A percentile compares a stretch with the other conserved stretches of the same genome.
These are phyloP conservation scores for Ceratobasidium sp. DNA, from an alignment of 1,284 basidiomycete genomes.

Conservation along the genomic window DNA sequence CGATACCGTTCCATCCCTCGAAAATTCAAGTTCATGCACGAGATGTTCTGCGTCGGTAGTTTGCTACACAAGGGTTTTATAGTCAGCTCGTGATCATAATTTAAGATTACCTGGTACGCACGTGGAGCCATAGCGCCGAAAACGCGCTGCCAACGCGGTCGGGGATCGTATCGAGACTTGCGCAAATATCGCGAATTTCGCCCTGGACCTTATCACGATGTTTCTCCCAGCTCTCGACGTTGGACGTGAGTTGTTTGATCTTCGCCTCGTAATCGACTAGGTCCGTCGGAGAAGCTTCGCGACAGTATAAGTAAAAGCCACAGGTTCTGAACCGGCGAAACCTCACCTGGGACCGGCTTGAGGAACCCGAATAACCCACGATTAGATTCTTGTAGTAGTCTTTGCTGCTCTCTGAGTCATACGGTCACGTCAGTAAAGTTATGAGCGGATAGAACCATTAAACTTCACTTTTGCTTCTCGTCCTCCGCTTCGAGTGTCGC, in stretches of 20 bases:
- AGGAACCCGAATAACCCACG: neutral
- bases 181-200: constrained; percentile 12
- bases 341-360: neutral
- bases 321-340: neutral
- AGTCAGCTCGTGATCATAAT: neutral
- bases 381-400: too few relatives aligned
- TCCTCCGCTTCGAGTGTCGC: constrained; percentile 6
- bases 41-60: constrained; percentile 2
- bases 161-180: constrained; percentile 15
- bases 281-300: neutral
- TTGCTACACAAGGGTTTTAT: neutral
- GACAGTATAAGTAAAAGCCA: too few relatives aligned
- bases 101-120: neutral
- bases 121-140: constrained; percentile 19
- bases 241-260: neutral
- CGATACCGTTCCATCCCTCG: constrained; percentile 1
- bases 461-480: neutral
- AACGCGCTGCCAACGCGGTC: constrained; percentile 26
- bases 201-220: neutral
- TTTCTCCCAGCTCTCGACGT: constrained; percentile 6
- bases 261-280: constrained; percentile 9
- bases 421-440: too few relatives aligned
- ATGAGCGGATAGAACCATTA: neutral
- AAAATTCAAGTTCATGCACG: neutral
- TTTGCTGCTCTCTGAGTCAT: neutral